Evolutionary conservation across 768 basidiomycete genomes (phyloP), one percentile per base, ranked within the genome.

Genomic region (Dendrothele bispora): DNA sequence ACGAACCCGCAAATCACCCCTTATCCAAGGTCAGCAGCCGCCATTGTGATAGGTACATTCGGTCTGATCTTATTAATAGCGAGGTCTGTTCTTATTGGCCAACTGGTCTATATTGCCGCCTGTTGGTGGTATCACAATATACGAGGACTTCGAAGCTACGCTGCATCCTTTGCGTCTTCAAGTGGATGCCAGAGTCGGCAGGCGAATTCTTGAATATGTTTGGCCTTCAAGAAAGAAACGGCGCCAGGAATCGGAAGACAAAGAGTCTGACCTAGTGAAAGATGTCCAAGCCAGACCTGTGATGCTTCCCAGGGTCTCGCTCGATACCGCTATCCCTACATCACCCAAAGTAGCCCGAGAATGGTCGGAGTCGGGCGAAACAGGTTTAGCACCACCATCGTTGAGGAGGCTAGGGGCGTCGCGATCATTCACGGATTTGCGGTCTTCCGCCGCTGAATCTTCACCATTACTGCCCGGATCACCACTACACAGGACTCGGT

Each of bases 91-190:
- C 63, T 72, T 86, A 17, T 70, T 83, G 1, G 86, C 85, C 2
- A 80, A 83, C 46, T 95, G 93, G 94, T 82, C 77, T 3, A 78
- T 89, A 21, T 71, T 92, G n/a, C 80, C 92, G 1, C 90, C 93
- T 14, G 93, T 98, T 20, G 95, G 93, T 17, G 95, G 95, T 11
- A 97, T 98, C 54, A 81, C 86, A 2, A 90, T 97, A 53, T 86
- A 92, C 62, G 85, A 92, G 62, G 73, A 77, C 24, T 90, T 97
- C 55, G 82, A 88, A 53, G 68, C 95, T 28, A 78, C 82, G 22
- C 71, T 97, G 34, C 92, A 95, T 63, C 95, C 94, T 0, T 76
- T 98, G 55, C 82, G 86, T 25, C 74, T 97, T 6, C 90, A 92
- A 54, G 75, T 98, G 40, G 95, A 98, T 64, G 83, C 89, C 22